A percentile compares a stretch with the other conserved stretches of the same genome.
These are phyloP conservation scores for Calcarisporium arbuscula DNA, from an alignment of 2,329 filamentous ascomycete species.

Conservation along the genomic window DNA sequence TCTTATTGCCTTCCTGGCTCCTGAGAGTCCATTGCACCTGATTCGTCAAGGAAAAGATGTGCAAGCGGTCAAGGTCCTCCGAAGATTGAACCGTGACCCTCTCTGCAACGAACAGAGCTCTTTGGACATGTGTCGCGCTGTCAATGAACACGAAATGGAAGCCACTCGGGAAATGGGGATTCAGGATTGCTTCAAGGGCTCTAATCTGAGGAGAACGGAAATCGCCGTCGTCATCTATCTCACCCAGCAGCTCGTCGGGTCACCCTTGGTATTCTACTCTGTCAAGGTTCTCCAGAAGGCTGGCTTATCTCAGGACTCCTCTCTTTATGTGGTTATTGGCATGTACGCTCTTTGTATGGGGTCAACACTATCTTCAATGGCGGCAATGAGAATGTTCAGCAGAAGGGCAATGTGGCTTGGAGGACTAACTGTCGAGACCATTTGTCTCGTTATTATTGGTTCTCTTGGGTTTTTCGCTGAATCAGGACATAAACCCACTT, in stretches of 20 bases:
- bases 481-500: no score
- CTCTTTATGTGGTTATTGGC: slow-evolving; percentile 41
- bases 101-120: slow-evolving; percentile 31
- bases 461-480: no score
- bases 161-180: slow-evolving; percentile 21
- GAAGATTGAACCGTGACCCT: no score
- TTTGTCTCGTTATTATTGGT: slow-evolving; percentile 26
- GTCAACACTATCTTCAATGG: slow-evolving; percentile 38
- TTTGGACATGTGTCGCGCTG: slow-evolving; percentile 4
- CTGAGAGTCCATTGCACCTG: slow-evolving; percentile 34
- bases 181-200: slow-evolving; percentile 31
- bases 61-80: slow-evolving; percentile 7
- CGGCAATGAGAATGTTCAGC: slow-evolving; percentile 30
- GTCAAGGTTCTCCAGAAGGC: slow-evolving; percentile 46
- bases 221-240: slow-evolving; percentile 42
- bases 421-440: slow-evolving; percentile 28
- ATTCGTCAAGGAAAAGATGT: slow-evolving; percentile 20
- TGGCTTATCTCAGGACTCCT: slow-evolving; percentile 31
- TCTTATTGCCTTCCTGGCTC: slow-evolving; percentile 15
- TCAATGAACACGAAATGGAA: slow-evolving; percentile 11
- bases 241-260: slow-evolving; percentile 46
- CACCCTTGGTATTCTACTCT: slow-evolving; percentile 46
- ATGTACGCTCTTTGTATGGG: slow-evolving; percentile 32
- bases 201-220: slow-evolving; percentile 28
- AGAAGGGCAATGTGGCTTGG: slow-evolving; percentile 36